These are phyloP conservation scores for Beauveria pseudobassiana DNA, from an alignment of 2,329 filamentous ascomycete species.

Conservation along the genomic window DNA sequence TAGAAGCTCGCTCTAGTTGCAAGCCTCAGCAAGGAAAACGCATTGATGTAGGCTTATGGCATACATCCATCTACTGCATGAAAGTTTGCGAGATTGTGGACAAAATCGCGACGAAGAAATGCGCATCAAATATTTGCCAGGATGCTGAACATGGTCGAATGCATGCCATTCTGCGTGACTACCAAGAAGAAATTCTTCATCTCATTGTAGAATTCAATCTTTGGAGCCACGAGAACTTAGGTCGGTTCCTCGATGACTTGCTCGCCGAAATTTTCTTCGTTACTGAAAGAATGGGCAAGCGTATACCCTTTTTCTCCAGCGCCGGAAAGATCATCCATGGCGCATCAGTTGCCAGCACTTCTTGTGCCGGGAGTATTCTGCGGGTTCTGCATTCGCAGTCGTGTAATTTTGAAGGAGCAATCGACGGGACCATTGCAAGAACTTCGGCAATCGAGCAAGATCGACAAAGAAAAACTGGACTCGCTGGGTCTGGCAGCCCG, in stretches of 20 bases:
- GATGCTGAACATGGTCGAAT: too few species aligned
- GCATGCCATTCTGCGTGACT: slow-evolving; percentile 56
- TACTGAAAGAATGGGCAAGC: slow-evolving; percentile 77
- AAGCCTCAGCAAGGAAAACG: too few species aligned
- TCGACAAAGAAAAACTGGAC: background rate
- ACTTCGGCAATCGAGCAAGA: slow-evolving; percentile 58
- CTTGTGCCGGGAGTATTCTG: slow-evolving; percentile 77
- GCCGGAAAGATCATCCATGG: slow-evolving; percentile 53
- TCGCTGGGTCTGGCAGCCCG: too few species aligned
- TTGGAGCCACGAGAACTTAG: slow-evolving; percentile 81
- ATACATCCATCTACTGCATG: too few species aligned
- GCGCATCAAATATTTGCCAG: too few species aligned
- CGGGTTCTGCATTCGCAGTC: slow-evolving; percentile 83
- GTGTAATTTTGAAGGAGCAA: slow-evolving; percentile 78
- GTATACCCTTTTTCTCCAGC: slow-evolving; percentile 64
- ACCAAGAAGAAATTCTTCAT: slow-evolving; percentile 70
- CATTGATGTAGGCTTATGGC: too few species aligned
- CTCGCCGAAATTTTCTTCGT: slow-evolving; percentile 93
- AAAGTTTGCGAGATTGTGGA: too few species aligned
- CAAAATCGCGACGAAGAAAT: too few species aligned
- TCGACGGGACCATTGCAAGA: slow-evolving; percentile 79
- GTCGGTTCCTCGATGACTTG: slow-evolving; percentile 66
- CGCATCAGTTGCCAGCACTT: slow-evolving; percentile 75
- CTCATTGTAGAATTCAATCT: slow-evolving; percentile 77
- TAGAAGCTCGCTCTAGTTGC: too few species aligned